Conservation (phyloP, 169 alveolate species). For the Cryptosporidium bovis region DNA sequence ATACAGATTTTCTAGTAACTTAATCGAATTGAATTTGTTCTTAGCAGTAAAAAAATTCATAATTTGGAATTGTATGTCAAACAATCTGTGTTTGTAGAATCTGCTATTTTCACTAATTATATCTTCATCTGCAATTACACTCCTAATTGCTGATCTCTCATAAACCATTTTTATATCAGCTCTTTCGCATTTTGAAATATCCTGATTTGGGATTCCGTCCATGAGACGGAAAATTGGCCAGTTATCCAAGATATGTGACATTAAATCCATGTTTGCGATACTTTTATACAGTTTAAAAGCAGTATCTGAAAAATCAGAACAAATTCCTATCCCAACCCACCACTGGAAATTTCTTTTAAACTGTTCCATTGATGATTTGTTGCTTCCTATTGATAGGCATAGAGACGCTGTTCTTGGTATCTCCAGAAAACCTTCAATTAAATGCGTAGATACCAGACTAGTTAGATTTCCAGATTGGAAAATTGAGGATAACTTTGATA, state of each 20-base stretch:
- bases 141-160: no score
- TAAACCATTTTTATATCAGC: no score
- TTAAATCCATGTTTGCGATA: constrained; percentile 4
- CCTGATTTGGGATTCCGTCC: neutral
- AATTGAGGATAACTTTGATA: neutral
- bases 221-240: neutral
- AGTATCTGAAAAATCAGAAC: constrained; percentile 17
- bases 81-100: neutral
- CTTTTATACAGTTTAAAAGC: constrained; percentile 1
- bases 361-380: neutral
- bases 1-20: neutral
- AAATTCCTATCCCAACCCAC: constrained; percentile 18
- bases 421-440: neutral
- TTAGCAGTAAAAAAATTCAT: constrained; percentile 15
- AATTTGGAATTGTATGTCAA: constrained; percentile 34
- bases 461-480: neutral
- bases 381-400: constrained; percentile 36
- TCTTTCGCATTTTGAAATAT: no score
- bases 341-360: constrained; percentile 28
- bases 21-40: neutral
- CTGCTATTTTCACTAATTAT: no score
- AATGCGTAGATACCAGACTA: neutral
- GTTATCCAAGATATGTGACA: neutral
- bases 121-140: no score
- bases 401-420: constrained; percentile 44